These are phyloP conservation scores for Pyrenochaeta sp. DNA, from an alignment of 2,329 filamentous ascomycete species.

Conservation along the genomic window DNA sequence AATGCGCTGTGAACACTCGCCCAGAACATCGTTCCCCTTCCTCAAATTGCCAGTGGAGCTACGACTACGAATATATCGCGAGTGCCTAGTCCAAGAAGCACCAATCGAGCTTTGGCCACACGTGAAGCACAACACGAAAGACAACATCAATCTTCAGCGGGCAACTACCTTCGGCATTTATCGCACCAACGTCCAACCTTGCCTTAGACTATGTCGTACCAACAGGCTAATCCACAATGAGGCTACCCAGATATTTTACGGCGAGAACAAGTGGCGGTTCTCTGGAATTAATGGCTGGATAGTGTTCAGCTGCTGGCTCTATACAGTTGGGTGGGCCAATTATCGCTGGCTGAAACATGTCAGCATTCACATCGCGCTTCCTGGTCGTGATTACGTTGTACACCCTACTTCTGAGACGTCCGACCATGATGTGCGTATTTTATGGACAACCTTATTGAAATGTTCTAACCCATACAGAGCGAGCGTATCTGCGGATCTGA, in stretches of 20 bases:
- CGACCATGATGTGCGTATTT: background rate
- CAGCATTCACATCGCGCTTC: slow-evolving; percentile 2
- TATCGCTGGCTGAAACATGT: background rate
- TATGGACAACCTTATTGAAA: too few relatives aligned
- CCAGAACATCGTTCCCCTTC: slow-evolving; percentile 5
- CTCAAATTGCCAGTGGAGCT: slow-evolving; percentile 8
- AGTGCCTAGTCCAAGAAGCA: background rate
- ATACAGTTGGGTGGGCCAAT: background rate
- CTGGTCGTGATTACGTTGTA: slow-evolving; percentile 1
- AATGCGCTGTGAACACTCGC: too few relatives aligned
- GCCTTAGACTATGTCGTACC: slow-evolving; percentile 5
- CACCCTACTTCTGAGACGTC: background rate
- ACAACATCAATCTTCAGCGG: background rate
- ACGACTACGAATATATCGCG: slow-evolving; percentile 10
- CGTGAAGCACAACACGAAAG: slow-evolving; percentile 7
- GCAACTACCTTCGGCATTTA: background rate
- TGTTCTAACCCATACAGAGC: too few relatives aligned
- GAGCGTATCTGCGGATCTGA: background rate
- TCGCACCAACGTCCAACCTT: background rate
- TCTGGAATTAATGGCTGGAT: slow-evolving; percentile 17
- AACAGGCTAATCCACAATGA: slow-evolving; percentile 5
- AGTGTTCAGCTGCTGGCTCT: slow-evolving; percentile 2
- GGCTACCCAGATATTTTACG: slow-evolving; percentile 14
- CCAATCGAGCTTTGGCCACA: slow-evolving; percentile 18
- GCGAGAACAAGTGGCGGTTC: slow-evolving; percentile 18